phyloP scores from a whole-genome alignment of 2,329 filamentous ascomycete species.

The Ophiostoma montium region DNA sequence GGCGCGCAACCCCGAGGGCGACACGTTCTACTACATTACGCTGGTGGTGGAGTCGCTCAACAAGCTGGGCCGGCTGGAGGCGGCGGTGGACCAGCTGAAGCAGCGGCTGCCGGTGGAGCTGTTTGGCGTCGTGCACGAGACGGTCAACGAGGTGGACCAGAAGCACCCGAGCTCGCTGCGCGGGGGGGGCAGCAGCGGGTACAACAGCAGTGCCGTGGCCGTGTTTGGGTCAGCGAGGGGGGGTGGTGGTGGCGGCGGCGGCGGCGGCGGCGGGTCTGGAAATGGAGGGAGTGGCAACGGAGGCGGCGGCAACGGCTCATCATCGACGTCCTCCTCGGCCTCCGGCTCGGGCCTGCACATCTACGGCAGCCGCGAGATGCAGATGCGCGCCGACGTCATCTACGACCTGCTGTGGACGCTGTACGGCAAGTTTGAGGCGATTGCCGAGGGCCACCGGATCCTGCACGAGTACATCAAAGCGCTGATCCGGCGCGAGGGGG shows the following conservation, averaged over 20 bases:
- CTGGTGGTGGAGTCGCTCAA: constrained; percentile 81
- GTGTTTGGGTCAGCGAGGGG: background rate
- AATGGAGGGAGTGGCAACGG: too few relatives aligned
- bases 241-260: background rate
- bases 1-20: constrained; percentile 82
- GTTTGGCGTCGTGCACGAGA: constrained; percentile 87
- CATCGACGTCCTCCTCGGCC: too few relatives aligned
- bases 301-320: background rate
- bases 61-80: constrained; percentile 73
- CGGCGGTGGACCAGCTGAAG: constrained; percentile 79
- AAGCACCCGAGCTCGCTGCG: constrained; percentile 73
- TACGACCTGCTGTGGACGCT: constrained; percentile 84
- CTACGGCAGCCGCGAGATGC: constrained; percentile 55
- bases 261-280: background rate
- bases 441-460: constrained; percentile 86
- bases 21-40: constrained; percentile 88
- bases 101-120: constrained; percentile 87
- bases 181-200: constrained; percentile 28
- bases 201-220: background rate
- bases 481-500: constrained; percentile 69
- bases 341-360: constrained; percentile 34
- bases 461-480: constrained; percentile 85
- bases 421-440: constrained; percentile 94
- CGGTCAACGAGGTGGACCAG: constrained; percentile 84
- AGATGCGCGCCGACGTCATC: constrained; percentile 70